Percentiles rank a stretch among this genome's conserved stretches.
phyloP scores from a whole-genome alignment of 169 alveolate species.

The Eimeria acervulina region DNA sequence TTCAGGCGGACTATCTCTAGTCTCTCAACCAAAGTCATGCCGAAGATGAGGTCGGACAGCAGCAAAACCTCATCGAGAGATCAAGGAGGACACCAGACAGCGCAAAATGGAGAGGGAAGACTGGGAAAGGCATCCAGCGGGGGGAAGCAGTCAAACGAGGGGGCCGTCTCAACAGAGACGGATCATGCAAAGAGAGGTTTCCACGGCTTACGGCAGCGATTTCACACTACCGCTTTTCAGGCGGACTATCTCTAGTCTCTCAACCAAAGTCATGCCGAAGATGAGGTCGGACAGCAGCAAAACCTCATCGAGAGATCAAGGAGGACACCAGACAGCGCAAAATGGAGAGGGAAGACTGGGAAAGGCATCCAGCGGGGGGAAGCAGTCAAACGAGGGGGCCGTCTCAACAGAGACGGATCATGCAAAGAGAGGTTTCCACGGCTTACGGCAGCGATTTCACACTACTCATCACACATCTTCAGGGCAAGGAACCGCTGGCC shows the following conservation, averaged over 20 bases:
- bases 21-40: conserved; percentile 19
- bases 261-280: neutral
- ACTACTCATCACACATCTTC: neutral
- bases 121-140: conserved; percentile 17
- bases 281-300: conserved; percentile 22
- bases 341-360: neutral
- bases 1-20: conserved; percentile 51
- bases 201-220: conserved; percentile 30
- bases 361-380: conserved; percentile 17
- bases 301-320: neutral
- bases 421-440: conserved; percentile 19
- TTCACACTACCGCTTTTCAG: conserved; percentile 18
- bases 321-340: neutral
- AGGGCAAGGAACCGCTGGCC: neutral
- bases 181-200: conserved; percentile 26
- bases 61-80: neutral
- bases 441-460: conserved; percentile 32
- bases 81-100: conserved; percentile 14
- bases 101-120: neutral
- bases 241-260: conserved; percentile 40
- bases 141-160: neutral
- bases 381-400: neutral
- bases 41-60: conserved; percentile 44
- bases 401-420: conserved; percentile 14
- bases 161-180: neutral